Percentiles rank a stretch among this genome's conserved stretches.
These are phyloP conservation scores for Cicer yamashitae DNA, from an alignment of 306 rosid genomes.

Conservation along the genomic window DNA sequence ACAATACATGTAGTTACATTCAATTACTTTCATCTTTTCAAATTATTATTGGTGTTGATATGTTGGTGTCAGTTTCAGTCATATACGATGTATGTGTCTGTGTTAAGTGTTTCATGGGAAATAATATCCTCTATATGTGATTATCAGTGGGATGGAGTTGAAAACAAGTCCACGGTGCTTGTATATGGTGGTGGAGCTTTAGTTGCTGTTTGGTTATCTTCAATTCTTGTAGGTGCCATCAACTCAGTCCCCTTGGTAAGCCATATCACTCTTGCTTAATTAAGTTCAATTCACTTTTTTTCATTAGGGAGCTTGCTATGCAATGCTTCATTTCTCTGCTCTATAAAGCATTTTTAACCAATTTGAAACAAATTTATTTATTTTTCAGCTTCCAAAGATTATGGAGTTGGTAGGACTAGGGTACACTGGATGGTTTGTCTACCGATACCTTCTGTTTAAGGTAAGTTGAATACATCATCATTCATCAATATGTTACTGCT, in stretches of 20 bases:
- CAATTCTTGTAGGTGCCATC: slow-evolving; percentile 81
- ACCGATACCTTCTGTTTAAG: slow-evolving; percentile 99
- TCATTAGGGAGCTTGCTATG: slow-evolving; percentile 6
- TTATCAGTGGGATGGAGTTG: slow-evolving; percentile 93
- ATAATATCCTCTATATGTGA: slow-evolving; percentile 36
- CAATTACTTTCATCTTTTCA: too few species aligned
- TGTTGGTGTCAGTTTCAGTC: too few species aligned
- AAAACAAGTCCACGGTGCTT: slow-evolving; percentile 94
- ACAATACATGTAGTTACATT: too few species aligned
- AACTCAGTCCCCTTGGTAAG: slow-evolving; percentile 96
- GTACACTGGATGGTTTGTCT: slow-evolving; percentile 98
- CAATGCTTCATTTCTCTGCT: slow-evolving; percentile 21
- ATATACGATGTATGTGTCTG: too few species aligned
- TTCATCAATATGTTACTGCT: slow-evolving; percentile 5
- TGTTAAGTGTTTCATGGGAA: too few species aligned
- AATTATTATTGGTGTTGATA: too few species aligned
- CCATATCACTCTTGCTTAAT: slow-evolving; percentile 15
- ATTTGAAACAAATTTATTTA: slow-evolving; percentile 31
- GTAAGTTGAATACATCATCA: slow-evolving; percentile 44
- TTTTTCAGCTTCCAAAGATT: slow-evolving; percentile 88
- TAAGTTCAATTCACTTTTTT: not conserved
- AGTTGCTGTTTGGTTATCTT: slow-evolving; percentile 89
- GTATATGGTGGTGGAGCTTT: slow-evolving; percentile 93
- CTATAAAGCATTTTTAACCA: slow-evolving; percentile 20
- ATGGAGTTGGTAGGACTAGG: slow-evolving; percentile 98